Evolutionary conservation across 2,329 filamentous ascomycete genomes (phyloP), one percentile per base, ranked within the genome.

Genomic region (Aspergillus jensenii): DNA sequence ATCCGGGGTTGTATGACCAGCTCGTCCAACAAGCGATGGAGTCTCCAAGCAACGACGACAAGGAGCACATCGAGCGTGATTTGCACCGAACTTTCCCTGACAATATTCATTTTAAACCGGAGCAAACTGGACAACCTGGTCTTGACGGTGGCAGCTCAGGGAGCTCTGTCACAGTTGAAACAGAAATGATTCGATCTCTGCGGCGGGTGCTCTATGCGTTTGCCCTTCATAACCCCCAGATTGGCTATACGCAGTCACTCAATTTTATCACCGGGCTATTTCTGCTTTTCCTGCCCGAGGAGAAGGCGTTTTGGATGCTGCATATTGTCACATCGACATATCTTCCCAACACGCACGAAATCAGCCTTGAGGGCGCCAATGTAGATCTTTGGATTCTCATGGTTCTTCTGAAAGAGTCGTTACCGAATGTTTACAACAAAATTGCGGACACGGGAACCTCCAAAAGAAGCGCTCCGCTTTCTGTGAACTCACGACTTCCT

Each of bases 381-480:
- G 91, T 96, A 49, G 93, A 98, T 74, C 86, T 98, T 55, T 92
- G 91, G 60, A 93, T 97, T 3, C 82, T 98, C 56, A 97, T 97
- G 93, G 85, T 88, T 51, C 84, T 90, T 53, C 83, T 98, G 63
- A 88, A 89, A 61, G 91, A 96, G 62, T 86, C 87, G 2, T 87
- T 96, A 76, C 93, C 93, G 0, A 81, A 81, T 2, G 86, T 97
- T 12, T 98, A 93, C 89, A 84, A 86, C 56, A 96, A 96, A 72
- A 92, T 98, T 65, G 91, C 91, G 31, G 87, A 87, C 61, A 93
- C 74, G 81, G 90, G 69, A 59, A 65, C 71, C 9, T 31, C 27
- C 19, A 74, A 69, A 52, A 78, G 74, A 59, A 72, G 68, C 75
- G 80, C 64, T 68, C 78, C 63, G 66, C 75, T 68, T 68, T 76